A percentile compares a stretch with the other conserved stretches of the same genome.
These are phyloP conservation scores for Microdochium nivale DNA, from an alignment of 2,329 filamentous ascomycete genomes.

Conservation along the genomic window DNA sequence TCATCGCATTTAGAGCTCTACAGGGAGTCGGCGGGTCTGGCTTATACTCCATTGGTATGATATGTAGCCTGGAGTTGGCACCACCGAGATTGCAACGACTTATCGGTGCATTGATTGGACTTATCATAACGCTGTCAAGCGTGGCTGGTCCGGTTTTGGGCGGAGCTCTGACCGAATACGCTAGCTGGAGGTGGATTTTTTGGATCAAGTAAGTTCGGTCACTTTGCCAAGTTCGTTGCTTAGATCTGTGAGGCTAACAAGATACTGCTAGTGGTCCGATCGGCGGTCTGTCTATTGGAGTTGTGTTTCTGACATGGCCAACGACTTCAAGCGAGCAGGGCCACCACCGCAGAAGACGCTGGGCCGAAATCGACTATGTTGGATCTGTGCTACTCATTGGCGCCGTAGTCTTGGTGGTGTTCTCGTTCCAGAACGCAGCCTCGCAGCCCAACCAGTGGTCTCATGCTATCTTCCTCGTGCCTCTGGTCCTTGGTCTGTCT, in stretches of 20 bases:
- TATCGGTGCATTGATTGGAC: conserved; percentile 38
- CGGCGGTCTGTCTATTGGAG: conserved; percentile 32
- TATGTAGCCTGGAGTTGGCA: conserved; percentile 42
- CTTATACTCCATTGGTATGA: conserved; percentile 47
- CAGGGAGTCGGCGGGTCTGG: conserved; percentile 45
- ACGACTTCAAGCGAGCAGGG: conserved; percentile 26
- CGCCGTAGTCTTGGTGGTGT: conserved; percentile 45
- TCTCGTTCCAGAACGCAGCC: conserved; percentile 46
- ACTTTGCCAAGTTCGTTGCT: neutral
- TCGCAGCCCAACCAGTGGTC: conserved; percentile 29
- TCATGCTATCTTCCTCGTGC: conserved; percentile 29
- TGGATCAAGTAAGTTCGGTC: conserved; percentile 44
- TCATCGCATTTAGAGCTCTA: conserved; percentile 39
- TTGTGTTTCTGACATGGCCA: conserved; percentile 45
- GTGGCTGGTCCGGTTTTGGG: conserved; percentile 44
- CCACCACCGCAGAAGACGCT: conserved; percentile 26
- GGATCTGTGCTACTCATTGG: conserved; percentile 45
- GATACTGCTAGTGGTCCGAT: conserved; percentile 36
- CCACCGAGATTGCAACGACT: conserved; percentile 29
- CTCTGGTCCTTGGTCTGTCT: conserved; percentile 26
- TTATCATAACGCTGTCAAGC: conserved; percentile 37
- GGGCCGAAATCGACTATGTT: conserved; percentile 42
- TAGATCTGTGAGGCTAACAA: conserved; percentile 9
- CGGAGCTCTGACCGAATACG: conserved; percentile 38
- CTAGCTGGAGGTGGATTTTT: conserved; percentile 47